Conservation (phyloP, 352 stramenopile species). For the Pythium vanterpoolii region DNA sequence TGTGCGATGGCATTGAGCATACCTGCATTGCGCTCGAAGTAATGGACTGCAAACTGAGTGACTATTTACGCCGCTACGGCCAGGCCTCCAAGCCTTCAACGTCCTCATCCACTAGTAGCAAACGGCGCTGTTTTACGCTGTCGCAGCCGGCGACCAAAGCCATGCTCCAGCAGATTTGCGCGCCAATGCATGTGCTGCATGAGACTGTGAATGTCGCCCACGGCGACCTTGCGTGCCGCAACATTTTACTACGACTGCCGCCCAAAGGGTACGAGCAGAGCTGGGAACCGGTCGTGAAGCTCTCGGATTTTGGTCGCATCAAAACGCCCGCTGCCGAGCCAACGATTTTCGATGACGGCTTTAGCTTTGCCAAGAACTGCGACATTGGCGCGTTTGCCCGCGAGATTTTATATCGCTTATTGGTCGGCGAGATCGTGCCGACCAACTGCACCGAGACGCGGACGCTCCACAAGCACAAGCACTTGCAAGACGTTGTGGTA, state of each 20-base stretch:
- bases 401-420: conserved; percentile 74
- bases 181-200: conserved; percentile 76
- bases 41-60: conserved; percentile 87
- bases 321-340: conserved; percentile 62
- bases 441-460: conserved; percentile 67
- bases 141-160: conserved; percentile 47
- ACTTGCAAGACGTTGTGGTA: conserved; percentile 73
- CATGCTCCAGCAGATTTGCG: conserved; percentile 72
- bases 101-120: conserved; percentile 15
- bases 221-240: conserved; percentile 79
- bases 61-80: conserved; percentile 76
- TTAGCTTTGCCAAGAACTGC: conserved; percentile 85
- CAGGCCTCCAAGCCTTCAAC: conserved; percentile 25
- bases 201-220: conserved; percentile 80
- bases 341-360: conserved; percentile 61
- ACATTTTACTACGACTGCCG: conserved; percentile 79
- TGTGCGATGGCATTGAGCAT: conserved; percentile 82
- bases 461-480: conserved; percentile 75
- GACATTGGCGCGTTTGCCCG: conserved; percentile 75
- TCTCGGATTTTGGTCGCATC: conserved; percentile 83
- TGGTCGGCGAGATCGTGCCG: conserved; percentile 79
- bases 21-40: conserved; percentile 85
- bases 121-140: conserved; percentile 51
- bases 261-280: conserved; percentile 77
- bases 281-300: conserved; percentile 80